Evolutionary conservation across 2,329 filamentous ascomycete species (phyloP).

Genomic region (Scolecobasidium constrictum): DNA sequence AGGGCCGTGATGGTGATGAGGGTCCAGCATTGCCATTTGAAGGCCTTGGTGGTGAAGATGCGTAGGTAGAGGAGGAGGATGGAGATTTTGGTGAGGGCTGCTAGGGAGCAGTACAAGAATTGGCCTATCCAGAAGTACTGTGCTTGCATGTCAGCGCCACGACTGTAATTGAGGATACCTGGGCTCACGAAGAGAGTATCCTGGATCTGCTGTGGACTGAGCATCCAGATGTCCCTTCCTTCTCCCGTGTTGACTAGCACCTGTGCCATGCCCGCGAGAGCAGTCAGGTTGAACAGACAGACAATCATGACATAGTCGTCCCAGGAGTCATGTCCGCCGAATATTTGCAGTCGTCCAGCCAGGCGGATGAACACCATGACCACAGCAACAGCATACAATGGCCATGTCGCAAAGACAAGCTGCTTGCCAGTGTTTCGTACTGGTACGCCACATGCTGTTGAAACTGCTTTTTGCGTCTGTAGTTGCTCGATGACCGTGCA

Average conservation of each 20-base stretch:
- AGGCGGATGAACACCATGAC: neutral
- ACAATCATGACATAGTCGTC: neutral
- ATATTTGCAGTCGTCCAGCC: neutral
- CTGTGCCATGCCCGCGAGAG: neutral
- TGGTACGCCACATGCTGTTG: neutral
- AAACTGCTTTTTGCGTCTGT: neutral
- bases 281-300: too few relatives aligned
- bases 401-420: neutral
- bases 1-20: neutral
- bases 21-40: neutral
- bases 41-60: neutral
- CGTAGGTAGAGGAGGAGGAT: neutral
- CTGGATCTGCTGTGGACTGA: neutral
- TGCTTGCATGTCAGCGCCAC: neutral
- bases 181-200: neutral
- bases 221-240: neutral
- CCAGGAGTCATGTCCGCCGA: neutral
- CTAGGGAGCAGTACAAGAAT: neutral
- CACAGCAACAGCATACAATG: neutral
- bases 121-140: neutral
- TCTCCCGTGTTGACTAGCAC: neutral
- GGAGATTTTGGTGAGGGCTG: neutral
- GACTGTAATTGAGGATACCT: neutral
- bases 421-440: neutral
- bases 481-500: neutral